Evolutionary conservation across 163 green algal genomes (phyloP).

Genomic region (Volvox carteri): DNA sequence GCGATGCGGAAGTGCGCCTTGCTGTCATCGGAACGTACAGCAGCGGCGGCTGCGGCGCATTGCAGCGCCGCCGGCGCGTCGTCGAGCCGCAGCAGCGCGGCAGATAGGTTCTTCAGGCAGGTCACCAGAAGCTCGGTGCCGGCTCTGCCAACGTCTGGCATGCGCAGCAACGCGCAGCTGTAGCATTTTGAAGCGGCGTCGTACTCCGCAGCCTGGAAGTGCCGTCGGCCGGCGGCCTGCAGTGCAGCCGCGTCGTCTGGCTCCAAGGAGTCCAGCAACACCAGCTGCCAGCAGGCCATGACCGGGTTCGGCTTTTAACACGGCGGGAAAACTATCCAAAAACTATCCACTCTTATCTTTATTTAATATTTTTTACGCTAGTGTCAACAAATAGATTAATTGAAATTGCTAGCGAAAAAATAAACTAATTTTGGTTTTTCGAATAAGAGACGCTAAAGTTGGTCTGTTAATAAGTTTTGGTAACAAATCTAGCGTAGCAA

Average conservation of each 20-base stretch:
- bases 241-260: not conserved
- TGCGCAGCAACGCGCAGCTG: slow-evolving; percentile 29
- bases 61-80: not conserved
- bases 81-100: slow-evolving; percentile 23
- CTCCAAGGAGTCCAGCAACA: slow-evolving; percentile 7
- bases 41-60: not conserved
- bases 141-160: not conserved
- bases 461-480: too few relatives aligned
- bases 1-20: slow-evolving; percentile 27
- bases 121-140: slow-evolving; percentile 42
- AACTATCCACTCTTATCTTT: too few relatives aligned
- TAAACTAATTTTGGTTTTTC: too few relatives aligned
- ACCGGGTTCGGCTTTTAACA: too few relatives aligned
- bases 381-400: too few relatives aligned
- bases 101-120: slow-evolving; percentile 53
- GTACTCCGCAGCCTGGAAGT: slow-evolving; percentile 40
- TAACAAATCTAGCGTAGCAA: too few relatives aligned
- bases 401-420: too few relatives aligned
- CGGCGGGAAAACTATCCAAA: too few relatives aligned
- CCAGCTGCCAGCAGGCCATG: too few relatives aligned
- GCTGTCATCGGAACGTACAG: not conserved
- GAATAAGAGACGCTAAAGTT: too few relatives aligned
- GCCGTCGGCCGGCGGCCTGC: not conserved
- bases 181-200: slow-evolving; percentile 28
- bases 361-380: too few relatives aligned